A percentile compares a stretch with the other conserved stretches of the same genome.
Evolutionary conservation across 805 yeast genomes (phyloP).

Genomic region (Metschnikowia matae): DNA sequence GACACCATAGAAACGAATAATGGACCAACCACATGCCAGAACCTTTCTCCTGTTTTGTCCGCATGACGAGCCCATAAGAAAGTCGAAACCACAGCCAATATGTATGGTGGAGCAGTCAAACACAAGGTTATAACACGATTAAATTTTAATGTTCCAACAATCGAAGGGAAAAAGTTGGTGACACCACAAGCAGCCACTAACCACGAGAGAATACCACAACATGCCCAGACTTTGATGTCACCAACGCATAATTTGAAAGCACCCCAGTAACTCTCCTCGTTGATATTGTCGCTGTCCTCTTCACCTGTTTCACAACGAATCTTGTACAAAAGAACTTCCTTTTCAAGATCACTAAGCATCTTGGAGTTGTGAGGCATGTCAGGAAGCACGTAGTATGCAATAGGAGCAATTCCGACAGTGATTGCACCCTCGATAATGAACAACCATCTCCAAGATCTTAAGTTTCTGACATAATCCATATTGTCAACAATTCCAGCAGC

Average conservation of each 20-base stretch:
- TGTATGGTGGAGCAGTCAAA: constrained; percentile 58
- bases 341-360: constrained; percentile 43
- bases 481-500: constrained; percentile 49
- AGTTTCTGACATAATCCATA: constrained; percentile 21
- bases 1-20: constrained; percentile 39
- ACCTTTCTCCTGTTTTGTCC: constrained; percentile 52
- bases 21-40: constrained; percentile 46
- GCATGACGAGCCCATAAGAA: constrained; percentile 54
- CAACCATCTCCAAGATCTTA: constrained; percentile 49
- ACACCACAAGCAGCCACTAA: constrained; percentile 59
- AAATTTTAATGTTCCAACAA: constrained; percentile 53
- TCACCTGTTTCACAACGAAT: constrained; percentile 39
- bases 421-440: constrained; percentile 54
- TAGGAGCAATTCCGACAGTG: constrained; percentile 43
- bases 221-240: constrained; percentile 46
- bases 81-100: constrained; percentile 47
- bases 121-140: constrained; percentile 47
- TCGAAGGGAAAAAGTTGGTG: constrained; percentile 58
- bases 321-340: constrained; percentile 41
- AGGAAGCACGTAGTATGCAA: constrained; percentile 47
- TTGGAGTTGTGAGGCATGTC: constrained; percentile 50
- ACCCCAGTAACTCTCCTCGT: constrained; percentile 33
- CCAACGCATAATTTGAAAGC: constrained; percentile 34
- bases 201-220: constrained; percentile 40
- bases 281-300: constrained; percentile 34